These are phyloP conservation scores for Fusarium illudens DNA, from an alignment of 2,329 filamentous ascomycete genomes.

Conservation along the genomic window DNA sequence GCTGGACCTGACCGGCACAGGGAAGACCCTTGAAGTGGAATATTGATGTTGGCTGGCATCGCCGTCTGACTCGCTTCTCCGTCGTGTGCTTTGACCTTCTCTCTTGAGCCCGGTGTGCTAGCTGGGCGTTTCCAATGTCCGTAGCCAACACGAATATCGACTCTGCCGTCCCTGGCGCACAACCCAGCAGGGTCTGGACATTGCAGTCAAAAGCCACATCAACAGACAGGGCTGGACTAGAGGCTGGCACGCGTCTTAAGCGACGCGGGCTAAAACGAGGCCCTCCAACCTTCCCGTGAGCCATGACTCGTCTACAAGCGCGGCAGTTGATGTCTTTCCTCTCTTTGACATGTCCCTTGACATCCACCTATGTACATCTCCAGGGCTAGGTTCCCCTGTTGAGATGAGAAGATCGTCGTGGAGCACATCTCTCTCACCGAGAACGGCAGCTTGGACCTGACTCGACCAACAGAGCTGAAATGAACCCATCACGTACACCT, in stretches of 20 bases:
- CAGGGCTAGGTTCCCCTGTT: neutral
- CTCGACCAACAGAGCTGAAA: neutral
- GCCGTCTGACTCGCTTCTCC: neutral
- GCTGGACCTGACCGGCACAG: neutral
- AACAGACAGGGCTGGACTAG: neutral
- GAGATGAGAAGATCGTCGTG: neutral
- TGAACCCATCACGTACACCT: neutral
- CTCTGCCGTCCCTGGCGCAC: neutral
- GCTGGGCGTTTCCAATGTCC: neutral
- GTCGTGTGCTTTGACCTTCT: neutral
- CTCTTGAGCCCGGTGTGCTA: neutral
- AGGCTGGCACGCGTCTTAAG: neutral
- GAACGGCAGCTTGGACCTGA: neutral
- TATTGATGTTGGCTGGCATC: neutral
- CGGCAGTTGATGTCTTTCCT: neutral
- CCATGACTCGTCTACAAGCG: neutral
- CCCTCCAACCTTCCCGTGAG: neutral
- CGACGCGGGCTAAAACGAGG: neutral
- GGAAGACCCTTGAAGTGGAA: neutral
- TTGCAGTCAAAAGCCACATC: neutral
- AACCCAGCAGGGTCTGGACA: neutral
- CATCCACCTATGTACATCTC: neutral
- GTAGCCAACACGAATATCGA: neutral
- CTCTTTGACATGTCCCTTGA: neutral
- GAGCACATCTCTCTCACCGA: neutral